A percentile compares a stretch with the other conserved stretches of the same genome.
Evolutionary conservation across 257 asterid genomes (phyloP).

Genomic region (Fraxinus quadrangulata): DNA sequence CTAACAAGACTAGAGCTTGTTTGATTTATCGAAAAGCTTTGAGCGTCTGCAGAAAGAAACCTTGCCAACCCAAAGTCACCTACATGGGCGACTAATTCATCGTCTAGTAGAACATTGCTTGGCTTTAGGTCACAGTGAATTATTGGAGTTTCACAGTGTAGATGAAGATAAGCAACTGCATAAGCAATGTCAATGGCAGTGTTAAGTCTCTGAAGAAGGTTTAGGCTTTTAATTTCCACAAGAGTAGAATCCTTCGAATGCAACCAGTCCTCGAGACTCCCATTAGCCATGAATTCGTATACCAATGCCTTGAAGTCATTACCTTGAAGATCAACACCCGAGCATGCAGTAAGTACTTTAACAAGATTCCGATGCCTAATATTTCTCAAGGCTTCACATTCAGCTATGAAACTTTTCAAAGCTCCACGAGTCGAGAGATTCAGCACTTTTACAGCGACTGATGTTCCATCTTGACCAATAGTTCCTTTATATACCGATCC

Average conservation of each 20-base stretch:
- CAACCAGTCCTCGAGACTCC: constrained; percentile 32
- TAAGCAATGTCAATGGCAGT: constrained; percentile 29
- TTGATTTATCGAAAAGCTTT: constrained; percentile 16
- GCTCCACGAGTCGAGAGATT: constrained; percentile 29
- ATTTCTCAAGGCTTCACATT: constrained; percentile 35
- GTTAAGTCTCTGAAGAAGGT: constrained; percentile 18
- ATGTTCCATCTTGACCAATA: constrained; percentile 9
- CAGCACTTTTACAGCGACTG: constrained; percentile 16
- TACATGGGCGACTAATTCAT: constrained; percentile 23
- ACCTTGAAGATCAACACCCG: constrained; percentile 20
- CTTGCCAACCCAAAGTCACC: constrained; percentile 27
- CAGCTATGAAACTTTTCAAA: constrained; percentile 32
- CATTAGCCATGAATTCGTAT: constrained; percentile 29
- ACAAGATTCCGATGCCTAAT: constrained; percentile 33
- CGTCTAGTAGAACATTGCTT: constrained; percentile 34
- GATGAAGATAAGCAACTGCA: constrained; percentile 21
- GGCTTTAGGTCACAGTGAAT: constrained; percentile 41
- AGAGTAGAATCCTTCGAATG: constrained; percentile 9
- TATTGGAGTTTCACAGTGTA: neutral
- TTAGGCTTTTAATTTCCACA: constrained; percentile 8
- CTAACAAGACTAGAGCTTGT: constrained; percentile 11
- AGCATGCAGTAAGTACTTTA: constrained; percentile 33
- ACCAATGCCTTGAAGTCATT: constrained; percentile 22
- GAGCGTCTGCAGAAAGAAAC: constrained; percentile 13
- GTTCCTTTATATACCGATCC: constrained; percentile 34